Evolutionary conservation across 148 eudicot species (phyloP).

Genomic region (Persicaria tinctoria): DNA sequence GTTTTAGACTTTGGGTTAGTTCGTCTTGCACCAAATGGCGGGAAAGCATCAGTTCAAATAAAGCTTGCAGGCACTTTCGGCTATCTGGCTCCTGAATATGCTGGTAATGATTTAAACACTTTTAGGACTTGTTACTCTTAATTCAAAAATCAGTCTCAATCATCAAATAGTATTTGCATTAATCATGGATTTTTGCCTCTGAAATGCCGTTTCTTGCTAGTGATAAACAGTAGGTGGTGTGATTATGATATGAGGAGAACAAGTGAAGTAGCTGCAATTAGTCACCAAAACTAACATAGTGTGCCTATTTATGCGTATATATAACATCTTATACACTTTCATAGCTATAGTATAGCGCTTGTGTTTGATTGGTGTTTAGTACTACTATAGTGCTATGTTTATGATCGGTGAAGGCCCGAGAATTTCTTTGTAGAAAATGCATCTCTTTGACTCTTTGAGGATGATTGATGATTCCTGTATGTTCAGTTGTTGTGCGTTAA

Average conservation of each 20-base stretch:
- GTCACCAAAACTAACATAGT: not conserved
- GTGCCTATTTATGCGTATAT: no score
- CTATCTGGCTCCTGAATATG: constrained; percentile 82
- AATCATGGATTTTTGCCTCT: no score
- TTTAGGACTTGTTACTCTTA: not conserved
- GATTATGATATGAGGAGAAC: not conserved
- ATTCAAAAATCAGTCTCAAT: no score
- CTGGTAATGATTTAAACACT: constrained; percentile 34
- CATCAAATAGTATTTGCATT: no score
- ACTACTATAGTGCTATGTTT: no score
- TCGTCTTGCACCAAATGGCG: constrained; percentile 68
- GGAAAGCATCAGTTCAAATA: constrained; percentile 51
- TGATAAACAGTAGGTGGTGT: not conserved
- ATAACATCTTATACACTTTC: no score
- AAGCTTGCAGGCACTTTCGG: constrained; percentile 81
- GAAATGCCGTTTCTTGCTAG: not conserved
- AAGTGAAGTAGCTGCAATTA: not conserved
- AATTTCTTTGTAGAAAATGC: not conserved
- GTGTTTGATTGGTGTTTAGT: not conserved
- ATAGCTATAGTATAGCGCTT: not conserved
- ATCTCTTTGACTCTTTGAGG: not conserved
- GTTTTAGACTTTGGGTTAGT: constrained; percentile 90
- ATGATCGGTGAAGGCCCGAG: not conserved
- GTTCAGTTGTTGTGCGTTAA: not conserved
- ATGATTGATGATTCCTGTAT: not conserved